Evolutionary conservation across 2,329 filamentous ascomycete genomes (phyloP).

Genomic region (Simplicillium sp.): DNA sequence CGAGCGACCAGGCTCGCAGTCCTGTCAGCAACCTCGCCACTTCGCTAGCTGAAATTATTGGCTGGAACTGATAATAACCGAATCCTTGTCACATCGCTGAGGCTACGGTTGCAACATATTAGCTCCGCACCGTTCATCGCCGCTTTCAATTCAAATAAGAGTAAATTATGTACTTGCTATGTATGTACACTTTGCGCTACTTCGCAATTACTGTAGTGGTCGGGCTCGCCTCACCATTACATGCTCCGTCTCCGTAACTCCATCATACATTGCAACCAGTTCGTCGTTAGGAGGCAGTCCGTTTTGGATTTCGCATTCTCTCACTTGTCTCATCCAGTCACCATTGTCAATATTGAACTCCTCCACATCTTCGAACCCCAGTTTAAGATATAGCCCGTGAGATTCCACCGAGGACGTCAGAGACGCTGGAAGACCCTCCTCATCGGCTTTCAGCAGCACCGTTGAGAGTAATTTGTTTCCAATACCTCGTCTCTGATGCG

Average conservation of each 20-base stretch:
- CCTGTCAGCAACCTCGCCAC: too few species aligned
- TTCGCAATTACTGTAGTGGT: too few species aligned
- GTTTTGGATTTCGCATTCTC: conserved; percentile 6
- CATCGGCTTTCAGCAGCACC: conserved; percentile 7
- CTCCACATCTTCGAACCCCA: conserved; percentile 10
- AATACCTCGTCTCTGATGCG: conserved; percentile 11
- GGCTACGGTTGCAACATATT: too few species aligned
- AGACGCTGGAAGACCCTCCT: conserved; percentile 5
- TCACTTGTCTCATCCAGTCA: conserved; percentile 8
- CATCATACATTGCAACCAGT: conserved; percentile 8
- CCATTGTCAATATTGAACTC: conserved; percentile 11
- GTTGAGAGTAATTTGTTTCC: conserved; percentile 8
- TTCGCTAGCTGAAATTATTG: too few species aligned
- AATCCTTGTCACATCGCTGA: too few species aligned
- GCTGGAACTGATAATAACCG: neutral
- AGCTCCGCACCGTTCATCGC: too few species aligned
- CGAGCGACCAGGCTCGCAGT: too few species aligned
- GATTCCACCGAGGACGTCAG: conserved; percentile 13
- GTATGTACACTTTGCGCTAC: too few species aligned
- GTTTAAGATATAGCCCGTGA: conserved; percentile 9
- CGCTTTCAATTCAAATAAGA: too few species aligned
- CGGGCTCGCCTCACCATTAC: conserved; percentile 7
- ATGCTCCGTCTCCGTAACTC: conserved; percentile 10
- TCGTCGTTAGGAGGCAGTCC: conserved; percentile 1
- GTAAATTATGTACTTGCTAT: too few species aligned